Percentiles rank a stretch among this genome's conserved stretches.
Conservation (phyloP, 2,329 filamentous ascomycete genomes). For the Hirsutella rhossiliensis region DNA sequence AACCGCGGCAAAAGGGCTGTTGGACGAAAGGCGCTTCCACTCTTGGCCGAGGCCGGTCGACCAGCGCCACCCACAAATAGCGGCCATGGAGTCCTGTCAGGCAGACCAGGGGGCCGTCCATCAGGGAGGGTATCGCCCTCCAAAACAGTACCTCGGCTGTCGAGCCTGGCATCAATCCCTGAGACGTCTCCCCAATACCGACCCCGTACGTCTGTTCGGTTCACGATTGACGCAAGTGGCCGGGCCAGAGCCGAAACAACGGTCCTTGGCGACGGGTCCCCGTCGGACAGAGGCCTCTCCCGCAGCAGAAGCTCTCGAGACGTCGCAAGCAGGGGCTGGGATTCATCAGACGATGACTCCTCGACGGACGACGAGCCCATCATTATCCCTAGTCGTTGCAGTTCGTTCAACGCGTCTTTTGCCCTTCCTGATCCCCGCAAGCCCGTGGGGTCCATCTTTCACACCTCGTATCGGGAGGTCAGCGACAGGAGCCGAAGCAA, state of each 20-base stretch:
- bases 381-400: slow-evolving; percentile 48
- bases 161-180: slow-evolving; percentile 45
- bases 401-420: slow-evolving; percentile 41
- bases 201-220: slow-evolving; percentile 45
- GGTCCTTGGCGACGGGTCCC: slow-evolving; percentile 23
- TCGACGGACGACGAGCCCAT: slow-evolving; percentile 52
- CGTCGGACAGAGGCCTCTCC: slow-evolving; percentile 11
- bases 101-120: slow-evolving; percentile 24
- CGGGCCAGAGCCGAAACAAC: slow-evolving; percentile 44
- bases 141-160: slow-evolving; percentile 37
- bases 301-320: slow-evolving; percentile 18
- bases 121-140: slow-evolving; percentile 39
- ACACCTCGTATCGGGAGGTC: slow-evolving; percentile 32
- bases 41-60: slow-evolving; percentile 32
- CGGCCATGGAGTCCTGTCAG: slow-evolving; percentile 16
- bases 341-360: slow-evolving; percentile 40
- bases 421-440: slow-evolving; percentile 40
- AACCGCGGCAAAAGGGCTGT: slow-evolving; percentile 32
- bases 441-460: slow-evolving; percentile 35
- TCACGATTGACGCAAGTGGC: slow-evolving; percentile 51
- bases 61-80: slow-evolving; percentile 20
- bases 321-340: slow-evolving; percentile 23
- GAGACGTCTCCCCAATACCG: slow-evolving; percentile 32
- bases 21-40: slow-evolving; percentile 28
- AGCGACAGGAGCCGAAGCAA: slow-evolving; percentile 37